Percentiles rank a stretch among this genome's conserved stretches.
phyloP scores from a whole-genome alignment of 192 early-diverging fungal species.

The Backusella circina region DNA sequence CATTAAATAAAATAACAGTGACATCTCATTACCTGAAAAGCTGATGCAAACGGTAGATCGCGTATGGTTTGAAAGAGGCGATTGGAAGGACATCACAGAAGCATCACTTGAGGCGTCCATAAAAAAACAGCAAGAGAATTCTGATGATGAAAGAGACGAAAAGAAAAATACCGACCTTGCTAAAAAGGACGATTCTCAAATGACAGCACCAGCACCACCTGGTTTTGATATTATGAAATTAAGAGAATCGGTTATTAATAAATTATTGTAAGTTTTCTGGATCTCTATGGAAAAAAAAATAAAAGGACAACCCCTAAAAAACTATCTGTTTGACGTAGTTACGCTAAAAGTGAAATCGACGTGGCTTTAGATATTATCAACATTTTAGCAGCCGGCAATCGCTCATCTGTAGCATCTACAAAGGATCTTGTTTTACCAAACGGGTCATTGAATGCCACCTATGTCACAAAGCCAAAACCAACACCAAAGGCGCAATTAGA shows the following conservation, averaged over 20 bases:
- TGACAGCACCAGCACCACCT: not conserved
- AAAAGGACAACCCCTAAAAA: too few species aligned
- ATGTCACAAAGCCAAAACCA: conserved; percentile 34
- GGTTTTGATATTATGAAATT: conserved; percentile 23
- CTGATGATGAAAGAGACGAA: not conserved
- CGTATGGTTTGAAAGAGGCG: conserved; percentile 36
- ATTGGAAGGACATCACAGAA: conserved; percentile 34
- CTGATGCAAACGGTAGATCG: conserved; percentile 37
- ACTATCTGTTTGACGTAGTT: conserved; percentile 10
- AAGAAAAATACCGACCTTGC: not conserved
- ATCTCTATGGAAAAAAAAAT: not conserved
- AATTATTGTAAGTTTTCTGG: conserved; percentile 22
- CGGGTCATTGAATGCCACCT: conserved; percentile 31
- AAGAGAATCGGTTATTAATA: conserved; percentile 31
- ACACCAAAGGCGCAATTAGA: conserved; percentile 30
- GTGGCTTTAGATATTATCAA: conserved; percentile 40
- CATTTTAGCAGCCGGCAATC: conserved; percentile 19
- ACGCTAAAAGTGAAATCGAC: conserved; percentile 38
- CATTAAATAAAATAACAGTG: conserved; percentile 14
- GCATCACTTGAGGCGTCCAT: conserved; percentile 3
- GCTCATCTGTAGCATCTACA: not conserved
- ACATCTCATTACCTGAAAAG: conserved; percentile 26
- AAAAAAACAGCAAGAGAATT: not conserved
- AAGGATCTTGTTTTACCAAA: conserved; percentile 34
- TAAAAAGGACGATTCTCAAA: not conserved